Conservation (phyloP, 805 yeast species). For the Wickerhamiella sergipiensis region DNA sequence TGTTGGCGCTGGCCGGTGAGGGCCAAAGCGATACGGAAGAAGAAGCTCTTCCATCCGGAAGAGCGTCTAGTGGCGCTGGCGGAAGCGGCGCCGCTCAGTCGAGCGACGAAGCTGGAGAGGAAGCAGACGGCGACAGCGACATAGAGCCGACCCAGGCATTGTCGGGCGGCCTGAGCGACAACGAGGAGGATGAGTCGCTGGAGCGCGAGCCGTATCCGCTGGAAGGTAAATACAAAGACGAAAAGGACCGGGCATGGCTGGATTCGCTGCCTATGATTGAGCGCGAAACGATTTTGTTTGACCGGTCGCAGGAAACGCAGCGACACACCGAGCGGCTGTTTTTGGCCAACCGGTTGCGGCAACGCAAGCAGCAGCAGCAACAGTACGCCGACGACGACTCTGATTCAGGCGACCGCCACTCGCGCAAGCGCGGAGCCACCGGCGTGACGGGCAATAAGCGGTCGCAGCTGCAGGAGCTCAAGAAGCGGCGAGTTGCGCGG, state of each 20-base stretch:
- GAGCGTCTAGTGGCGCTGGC: background rate
- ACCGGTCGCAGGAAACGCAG: conserved; percentile 85
- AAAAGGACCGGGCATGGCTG: conserved; percentile 47
- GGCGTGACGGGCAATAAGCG: conserved; percentile 29
- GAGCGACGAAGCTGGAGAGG: conserved; percentile 14
- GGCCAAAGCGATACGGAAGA: conserved; percentile 35
- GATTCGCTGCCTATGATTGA: conserved; percentile 72
- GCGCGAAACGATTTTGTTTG: conserved; percentile 82
- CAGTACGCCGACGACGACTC: conserved; percentile 10
- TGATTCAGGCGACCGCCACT: conserved; percentile 12
- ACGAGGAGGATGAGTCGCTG: conserved; percentile 25
- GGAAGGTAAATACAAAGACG: conserved; percentile 83
- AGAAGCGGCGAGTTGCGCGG: conserved; percentile 54
- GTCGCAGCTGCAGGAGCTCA: conserved; percentile 56
- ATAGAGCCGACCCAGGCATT: conserved; percentile 14
- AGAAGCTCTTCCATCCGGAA: conserved; percentile 3
- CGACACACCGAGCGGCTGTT: conserved; percentile 71
- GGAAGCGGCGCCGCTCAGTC: background rate
- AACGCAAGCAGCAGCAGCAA: conserved; percentile 19
- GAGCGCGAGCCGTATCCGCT: conserved; percentile 71
- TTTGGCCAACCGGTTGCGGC: conserved; percentile 55
- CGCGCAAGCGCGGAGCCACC: conserved; percentile 28
- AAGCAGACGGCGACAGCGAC: conserved; percentile 32
- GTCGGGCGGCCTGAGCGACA: conserved; percentile 26
- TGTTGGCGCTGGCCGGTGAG: conserved; percentile 86